Base-by-base conservation (phyloP, 176 grass and related monocot genomes). In the Urochloa ruziziensis region DNA sequence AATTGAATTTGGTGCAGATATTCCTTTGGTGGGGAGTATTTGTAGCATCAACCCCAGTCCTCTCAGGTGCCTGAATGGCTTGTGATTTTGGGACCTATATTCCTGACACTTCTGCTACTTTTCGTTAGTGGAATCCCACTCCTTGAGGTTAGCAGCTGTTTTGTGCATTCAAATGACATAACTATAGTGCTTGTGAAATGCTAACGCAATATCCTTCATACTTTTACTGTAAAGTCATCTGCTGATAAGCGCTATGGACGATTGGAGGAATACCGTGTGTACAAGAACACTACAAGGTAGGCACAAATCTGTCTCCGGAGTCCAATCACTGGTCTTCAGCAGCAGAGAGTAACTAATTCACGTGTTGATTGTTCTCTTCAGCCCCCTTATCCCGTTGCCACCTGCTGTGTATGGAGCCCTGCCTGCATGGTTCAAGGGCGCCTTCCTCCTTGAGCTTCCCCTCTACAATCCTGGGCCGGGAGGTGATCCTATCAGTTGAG, bases 11-110 rank as follows among this genome's bases (percentile, higher is more conserved):
- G 54, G 49, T 73, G 62, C 72, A 98, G 96, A 91, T 98, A 57
- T 67, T 98, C 21, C 89, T 98, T 81, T 98, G 96, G 96, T 98
- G 96, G 96, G 96, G 93, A 47, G 44, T 98, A 88, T 98, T 98
- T 88, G 90, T 98, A 62, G 96, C 91, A 67, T 93, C 93, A 60
- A 88, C 91, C 34, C 91, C 93, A 25, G 85, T 98, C 74, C 69
- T 98, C 74, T 73, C 85, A 43, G 96, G 78, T 72, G 87, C 79
- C 79, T 35, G 93, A 98, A 92, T 98, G 96, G 96, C 82, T 94
- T 66, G 96, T 98, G 7, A 89, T 98, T 57, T 25, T 85, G 7
- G 96, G 96, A 71, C 91, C 93, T 68, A 71, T 91, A 91, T 98
- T 98, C 86, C 67, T 98, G 67, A 92, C 93, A 28, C 42, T 92